These are phyloP conservation scores for Neurospora sp. DNA, from an alignment of 495 filamentous ascomycete species.

Conservation along the genomic window DNA sequence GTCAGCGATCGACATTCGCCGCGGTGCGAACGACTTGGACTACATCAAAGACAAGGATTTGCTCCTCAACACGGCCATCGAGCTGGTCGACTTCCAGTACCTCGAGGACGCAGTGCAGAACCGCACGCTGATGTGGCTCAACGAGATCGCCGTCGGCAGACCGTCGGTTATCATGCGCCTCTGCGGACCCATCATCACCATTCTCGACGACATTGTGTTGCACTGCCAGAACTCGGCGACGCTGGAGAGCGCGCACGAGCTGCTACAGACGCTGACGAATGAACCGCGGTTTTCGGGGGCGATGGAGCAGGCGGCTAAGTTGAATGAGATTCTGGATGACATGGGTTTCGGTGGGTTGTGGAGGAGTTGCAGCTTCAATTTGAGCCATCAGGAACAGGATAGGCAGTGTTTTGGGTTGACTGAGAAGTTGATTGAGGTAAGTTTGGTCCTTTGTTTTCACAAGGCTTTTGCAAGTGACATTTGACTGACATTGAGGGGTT, in stretches of 20 bases:
- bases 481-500: neutral
- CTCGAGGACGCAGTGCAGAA: conserved; percentile 45
- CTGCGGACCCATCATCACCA: conserved; percentile 38
- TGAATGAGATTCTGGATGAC: conserved; percentile 40
- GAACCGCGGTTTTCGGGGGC: conserved; percentile 32
- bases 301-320: conserved; percentile 25
- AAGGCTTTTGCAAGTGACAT: neutral
- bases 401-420: conserved; percentile 42
- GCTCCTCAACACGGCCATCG: conserved; percentile 44
- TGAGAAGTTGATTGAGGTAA: conserved; percentile 49
- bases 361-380: conserved; percentile 37
- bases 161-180: conserved; percentile 40
- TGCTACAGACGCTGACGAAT: conserved; percentile 40
- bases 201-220: conserved; percentile 44
- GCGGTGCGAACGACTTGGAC: conserved; percentile 31
- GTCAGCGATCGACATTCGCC: conserved; percentile 6
- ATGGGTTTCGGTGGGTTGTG: conserved; percentile 49
- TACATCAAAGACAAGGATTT: conserved; percentile 44
- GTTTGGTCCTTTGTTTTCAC: conserved; percentile 7
- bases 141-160: conserved; percentile 33
- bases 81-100: conserved; percentile 46
- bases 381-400: conserved; percentile 36
- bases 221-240: conserved; percentile 42
- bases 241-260: conserved; percentile 39
- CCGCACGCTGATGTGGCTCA: conserved; percentile 42